A percentile compares a stretch with the other conserved stretches of the same genome.
Evolutionary conservation across 306 rosid genomes (phyloP).

Genomic region (Vigna reflexopilosa): DNA sequence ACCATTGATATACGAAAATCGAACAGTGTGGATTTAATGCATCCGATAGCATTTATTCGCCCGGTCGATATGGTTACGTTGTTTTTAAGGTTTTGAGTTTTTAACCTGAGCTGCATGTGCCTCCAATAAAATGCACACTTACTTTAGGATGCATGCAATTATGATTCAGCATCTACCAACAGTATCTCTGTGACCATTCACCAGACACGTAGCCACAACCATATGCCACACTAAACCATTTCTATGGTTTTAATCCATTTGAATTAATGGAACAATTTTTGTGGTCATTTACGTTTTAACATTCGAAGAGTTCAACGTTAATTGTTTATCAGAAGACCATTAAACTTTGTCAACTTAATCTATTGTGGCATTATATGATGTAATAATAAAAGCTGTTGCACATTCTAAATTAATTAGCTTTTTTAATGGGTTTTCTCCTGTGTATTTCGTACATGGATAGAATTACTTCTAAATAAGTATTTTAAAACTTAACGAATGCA

Average conservation of each 20-base stretch:
- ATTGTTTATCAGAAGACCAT: neutral
- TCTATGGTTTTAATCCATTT: neutral
- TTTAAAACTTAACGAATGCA: neutral
- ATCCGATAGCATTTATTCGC: conserved; percentile 50
- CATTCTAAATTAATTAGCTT: too few species aligned
- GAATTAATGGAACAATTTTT: neutral
- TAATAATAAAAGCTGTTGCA: too few species aligned
- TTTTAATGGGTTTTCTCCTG: too few species aligned
- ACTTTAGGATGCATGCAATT: conserved; percentile 17
- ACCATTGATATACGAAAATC: neutral
- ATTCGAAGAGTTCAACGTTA: neutral
- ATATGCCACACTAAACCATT: neutral
- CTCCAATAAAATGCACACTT: conserved; percentile 3
- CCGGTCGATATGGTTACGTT: conserved; percentile 28
- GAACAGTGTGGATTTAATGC: conserved; percentile 49
- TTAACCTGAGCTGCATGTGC: conserved; percentile 33
- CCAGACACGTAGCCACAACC: conserved; percentile 1
- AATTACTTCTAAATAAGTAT: too few species aligned
- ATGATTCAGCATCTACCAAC: conserved; percentile 13
- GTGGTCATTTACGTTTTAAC: neutral
- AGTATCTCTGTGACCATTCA: neutral
- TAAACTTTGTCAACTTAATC: neutral
- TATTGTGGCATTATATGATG: too few species aligned
- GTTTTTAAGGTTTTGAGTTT: conserved; percentile 14
- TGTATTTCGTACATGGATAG: too few species aligned